Evolutionary conservation across 768 basidiomycete genomes (phyloP).

Genomic region (Phylloporus scabripes): DNA sequence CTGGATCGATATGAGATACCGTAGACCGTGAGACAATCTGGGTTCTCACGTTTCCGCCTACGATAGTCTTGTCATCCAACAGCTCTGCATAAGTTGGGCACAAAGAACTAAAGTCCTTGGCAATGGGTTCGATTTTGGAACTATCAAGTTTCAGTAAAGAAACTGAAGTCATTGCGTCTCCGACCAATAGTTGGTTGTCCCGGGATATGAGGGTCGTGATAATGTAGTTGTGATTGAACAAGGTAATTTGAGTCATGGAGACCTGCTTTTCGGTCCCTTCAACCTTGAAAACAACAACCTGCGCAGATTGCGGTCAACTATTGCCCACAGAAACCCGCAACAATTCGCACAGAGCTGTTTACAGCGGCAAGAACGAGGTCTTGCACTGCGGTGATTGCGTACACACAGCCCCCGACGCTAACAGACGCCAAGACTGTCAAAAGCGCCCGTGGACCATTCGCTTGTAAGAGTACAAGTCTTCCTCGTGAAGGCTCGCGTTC

Average conservation of each 20-base stretch:
- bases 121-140: conserved; percentile 46
- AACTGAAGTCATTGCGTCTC: conserved; percentile 77
- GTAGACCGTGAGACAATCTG: conserved; percentile 3
- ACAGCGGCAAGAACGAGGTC: conserved; percentile 61
- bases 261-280: conserved; percentile 32
- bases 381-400: conserved; percentile 48
- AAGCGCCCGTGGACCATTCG: conserved; percentile 19
- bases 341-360: conserved; percentile 62
- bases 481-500: conserved; percentile 54
- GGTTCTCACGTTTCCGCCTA: conserved; percentile 68
- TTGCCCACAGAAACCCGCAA: background rate
- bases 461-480: conserved; percentile 52
- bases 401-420: conserved; percentile 62
- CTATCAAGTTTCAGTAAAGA: conserved; percentile 54
- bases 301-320: conserved; percentile 2
- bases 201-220: conserved; percentile 60
- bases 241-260: conserved; percentile 35
- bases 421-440: conserved; percentile 36
- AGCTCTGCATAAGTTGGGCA: conserved; percentile 69
- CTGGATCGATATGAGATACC: conserved; percentile 35
- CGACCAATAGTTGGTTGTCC: conserved; percentile 55
- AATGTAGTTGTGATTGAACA: conserved; percentile 82
- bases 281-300: conserved; percentile 48
- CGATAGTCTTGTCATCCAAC: conserved; percentile 46
- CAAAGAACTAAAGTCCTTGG: conserved; percentile 69